Conservation (phyloP, 805 yeast species). For the Ascoidea asiatica region DNA sequence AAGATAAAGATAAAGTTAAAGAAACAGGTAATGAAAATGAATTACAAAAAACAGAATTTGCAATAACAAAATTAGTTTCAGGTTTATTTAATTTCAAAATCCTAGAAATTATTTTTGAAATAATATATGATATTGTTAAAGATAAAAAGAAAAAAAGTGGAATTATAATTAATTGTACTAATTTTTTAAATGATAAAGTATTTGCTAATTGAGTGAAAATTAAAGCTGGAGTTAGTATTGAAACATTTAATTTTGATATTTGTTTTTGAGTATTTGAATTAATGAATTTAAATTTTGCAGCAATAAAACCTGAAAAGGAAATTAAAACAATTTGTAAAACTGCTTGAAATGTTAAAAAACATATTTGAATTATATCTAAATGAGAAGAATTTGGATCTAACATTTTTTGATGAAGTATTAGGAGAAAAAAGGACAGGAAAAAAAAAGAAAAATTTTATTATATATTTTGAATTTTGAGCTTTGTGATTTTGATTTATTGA, state of each 20-base stretch:
- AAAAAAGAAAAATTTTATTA: too few relatives aligned
- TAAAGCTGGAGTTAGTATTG: conserved; percentile 32
- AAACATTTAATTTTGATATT: conserved; percentile 26
- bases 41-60: conserved; percentile 37
- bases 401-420: too few relatives aligned
- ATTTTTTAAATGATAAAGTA: conserved; percentile 23
- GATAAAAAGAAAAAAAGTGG: conserved; percentile 26
- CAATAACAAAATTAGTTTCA: conserved; percentile 31
- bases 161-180: conserved; percentile 26
- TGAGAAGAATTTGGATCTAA: too few relatives aligned
- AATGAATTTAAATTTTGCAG: conserved; percentile 25
- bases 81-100: conserved; percentile 24
- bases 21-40: conserved; percentile 32
- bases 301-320: conserved; percentile 27
- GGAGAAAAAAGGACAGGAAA: too few relatives aligned
- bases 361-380: too few relatives aligned
- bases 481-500: too few relatives aligned
- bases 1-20: conserved; percentile 36
- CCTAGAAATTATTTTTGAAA: conserved; percentile 19
- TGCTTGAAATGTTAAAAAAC: conserved; percentile 29
- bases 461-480: too few relatives aligned
- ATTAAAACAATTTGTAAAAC: conserved; percentile 30
- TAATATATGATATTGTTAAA: conserved; percentile 21
- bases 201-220: conserved; percentile 31
- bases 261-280: conserved; percentile 25